Evolutionary conservation across 1,284 basidiomycete genomes (phyloP).

Genomic region (Ganoderma meredithae): DNA sequence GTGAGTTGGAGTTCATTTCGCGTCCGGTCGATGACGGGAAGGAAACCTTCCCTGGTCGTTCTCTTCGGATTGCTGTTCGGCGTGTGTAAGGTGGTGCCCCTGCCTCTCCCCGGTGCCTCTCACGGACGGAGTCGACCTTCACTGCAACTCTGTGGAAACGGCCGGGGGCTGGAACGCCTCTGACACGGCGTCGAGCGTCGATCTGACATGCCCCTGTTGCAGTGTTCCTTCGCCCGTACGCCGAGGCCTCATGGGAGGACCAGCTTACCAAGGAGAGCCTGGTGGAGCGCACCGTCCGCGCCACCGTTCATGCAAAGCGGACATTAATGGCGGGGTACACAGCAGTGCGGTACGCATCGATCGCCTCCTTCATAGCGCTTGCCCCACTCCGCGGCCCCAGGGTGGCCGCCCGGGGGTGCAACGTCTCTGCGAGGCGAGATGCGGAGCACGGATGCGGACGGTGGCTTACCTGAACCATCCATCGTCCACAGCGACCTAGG

Average conservation of each 20-base stretch:
- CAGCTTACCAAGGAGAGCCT: slow-evolving; percentile 66
- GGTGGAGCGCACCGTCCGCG: slow-evolving; percentile 49
- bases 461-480: slow-evolving; percentile 10
- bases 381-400: not conserved
- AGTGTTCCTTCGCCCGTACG: slow-evolving; percentile 72
- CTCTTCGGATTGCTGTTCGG: not conserved
- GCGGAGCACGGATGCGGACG: not conserved
- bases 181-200: slow-evolving; percentile 47
- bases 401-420: not conserved
- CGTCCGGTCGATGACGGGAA: not conserved
- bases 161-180: not conserved
- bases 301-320: slow-evolving; percentile 64
- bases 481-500: slow-evolving; percentile 59
- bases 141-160: not conserved
- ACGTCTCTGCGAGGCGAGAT: not conserved
- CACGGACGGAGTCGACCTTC: not conserved
- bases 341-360: slow-evolving; percentile 58
- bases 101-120: not conserved
- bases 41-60: not conserved
- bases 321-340: slow-evolving; percentile 74
- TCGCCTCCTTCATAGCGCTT: slow-evolving; percentile 1
- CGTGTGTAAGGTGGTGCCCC: slow-evolving; percentile 25
- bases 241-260: slow-evolving; percentile 67
- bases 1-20: slow-evolving; percentile 51
- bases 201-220: slow-evolving; percentile 8